Conservation (phyloP, 257 asterid genomes). For the Jaltomata sinuosa region DNA sequence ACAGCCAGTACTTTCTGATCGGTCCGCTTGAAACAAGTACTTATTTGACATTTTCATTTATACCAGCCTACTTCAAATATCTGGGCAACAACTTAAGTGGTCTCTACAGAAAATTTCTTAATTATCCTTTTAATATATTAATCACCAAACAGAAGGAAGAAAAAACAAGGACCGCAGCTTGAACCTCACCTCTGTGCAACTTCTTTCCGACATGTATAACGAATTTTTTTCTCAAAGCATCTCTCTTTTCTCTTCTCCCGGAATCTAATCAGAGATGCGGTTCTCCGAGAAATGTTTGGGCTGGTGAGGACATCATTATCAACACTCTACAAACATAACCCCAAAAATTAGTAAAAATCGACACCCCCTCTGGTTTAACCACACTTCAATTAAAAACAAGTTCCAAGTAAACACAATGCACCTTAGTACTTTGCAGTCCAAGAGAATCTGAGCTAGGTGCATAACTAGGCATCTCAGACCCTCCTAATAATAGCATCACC, state of each 20-base stretch:
- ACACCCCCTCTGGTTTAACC: not conserved
- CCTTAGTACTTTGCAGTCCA: conserved; percentile 23
- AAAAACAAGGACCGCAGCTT: not conserved
- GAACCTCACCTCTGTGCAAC: conserved; percentile 38
- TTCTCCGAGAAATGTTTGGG: conserved; percentile 23
- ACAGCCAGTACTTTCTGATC: not conserved
- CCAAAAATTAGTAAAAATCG: not conserved
- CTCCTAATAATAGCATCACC: conserved; percentile 33
- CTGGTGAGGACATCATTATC: conserved; percentile 15
- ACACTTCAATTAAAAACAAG: not conserved
- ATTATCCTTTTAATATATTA: not conserved
- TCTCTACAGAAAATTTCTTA: not conserved
- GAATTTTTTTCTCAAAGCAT: conserved; percentile 42
- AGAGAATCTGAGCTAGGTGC: conserved; percentile 17
- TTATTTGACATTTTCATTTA: not conserved
- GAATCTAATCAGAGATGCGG: conserved; percentile 38
- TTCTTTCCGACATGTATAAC: conserved; percentile 41
- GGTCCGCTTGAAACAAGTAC: not conserved
- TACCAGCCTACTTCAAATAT: not conserved
- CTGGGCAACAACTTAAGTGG: not conserved
- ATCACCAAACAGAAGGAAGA: not conserved
- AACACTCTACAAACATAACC: conserved; percentile 15
- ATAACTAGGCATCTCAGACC: conserved; percentile 13
- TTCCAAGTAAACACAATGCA: conserved; percentile 8
- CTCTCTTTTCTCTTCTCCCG: conserved; percentile 47